phyloP scores from a whole-genome alignment of 257 asterid species.

The Nicotiana sylvestris region DNA sequence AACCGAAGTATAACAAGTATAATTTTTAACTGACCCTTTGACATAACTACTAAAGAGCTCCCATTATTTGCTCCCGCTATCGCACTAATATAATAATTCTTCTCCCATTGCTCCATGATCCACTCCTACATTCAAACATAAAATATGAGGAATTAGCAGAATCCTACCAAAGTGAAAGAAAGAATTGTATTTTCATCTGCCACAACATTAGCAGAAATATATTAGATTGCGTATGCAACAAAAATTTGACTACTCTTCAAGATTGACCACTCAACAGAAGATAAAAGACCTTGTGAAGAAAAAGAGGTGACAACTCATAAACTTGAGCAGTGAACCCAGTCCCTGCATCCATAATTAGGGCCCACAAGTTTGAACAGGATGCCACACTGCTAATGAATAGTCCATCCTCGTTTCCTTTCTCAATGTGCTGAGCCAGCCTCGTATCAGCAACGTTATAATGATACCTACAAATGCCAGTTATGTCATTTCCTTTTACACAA shows the following conservation, averaged over 20 bases:
- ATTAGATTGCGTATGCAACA: background rate
- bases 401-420: conserved; percentile 52
- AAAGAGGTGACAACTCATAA: conserved; percentile 38
- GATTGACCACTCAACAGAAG: background rate
- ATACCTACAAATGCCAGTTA: conserved; percentile 31
- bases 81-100: conserved; percentile 55
- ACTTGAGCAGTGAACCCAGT: conserved; percentile 48
- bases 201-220: background rate
- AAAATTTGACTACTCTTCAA: background rate
- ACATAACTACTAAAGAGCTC: conserved; percentile 63
- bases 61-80: conserved; percentile 63
- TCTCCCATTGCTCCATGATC: conserved; percentile 71
- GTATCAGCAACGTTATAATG: conserved; percentile 45
- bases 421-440: conserved; percentile 41
- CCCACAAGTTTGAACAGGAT: conserved; percentile 48
- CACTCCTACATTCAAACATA: conserved; percentile 39
- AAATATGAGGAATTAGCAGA: background rate
- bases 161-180: background rate
- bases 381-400: conserved; percentile 46
- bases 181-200: background rate
- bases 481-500: background rate
- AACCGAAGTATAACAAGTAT: background rate
- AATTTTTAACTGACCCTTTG: conserved; percentile 43
- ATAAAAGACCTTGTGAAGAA: conserved; percentile 46
- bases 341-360: conserved; percentile 59